Percentiles rank a stretch among this genome's conserved stretches.
Conservation (phyloP, 2,329 filamentous ascomycete species). For the Aureobasidium leucospermi region DNA sequence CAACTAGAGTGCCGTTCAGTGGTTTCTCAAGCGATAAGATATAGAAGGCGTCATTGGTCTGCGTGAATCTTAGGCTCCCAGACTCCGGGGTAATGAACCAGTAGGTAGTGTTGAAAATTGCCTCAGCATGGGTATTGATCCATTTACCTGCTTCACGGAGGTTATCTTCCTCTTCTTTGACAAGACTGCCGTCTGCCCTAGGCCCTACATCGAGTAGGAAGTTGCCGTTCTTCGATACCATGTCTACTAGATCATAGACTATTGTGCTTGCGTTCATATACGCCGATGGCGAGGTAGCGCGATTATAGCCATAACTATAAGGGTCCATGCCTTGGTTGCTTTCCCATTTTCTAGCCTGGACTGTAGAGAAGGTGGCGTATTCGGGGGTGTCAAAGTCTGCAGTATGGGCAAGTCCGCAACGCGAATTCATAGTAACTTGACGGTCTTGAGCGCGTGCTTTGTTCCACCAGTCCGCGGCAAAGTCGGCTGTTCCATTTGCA, state of each 20-base stretch:
- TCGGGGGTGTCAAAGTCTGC: constrained; percentile 51
- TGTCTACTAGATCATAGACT: constrained; percentile 23
- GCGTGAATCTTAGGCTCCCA: constrained; percentile 38
- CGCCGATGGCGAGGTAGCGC: constrained; percentile 15
- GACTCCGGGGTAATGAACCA: constrained; percentile 7
- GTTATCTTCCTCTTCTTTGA: constrained; percentile 1
- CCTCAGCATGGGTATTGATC: constrained; percentile 14
- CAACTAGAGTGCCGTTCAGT: constrained; percentile 23
- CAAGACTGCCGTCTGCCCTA: constrained; percentile 16
- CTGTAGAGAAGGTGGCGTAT: constrained; percentile 44
- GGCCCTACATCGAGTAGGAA: constrained; percentile 25
- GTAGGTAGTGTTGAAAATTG: constrained; percentile 13
- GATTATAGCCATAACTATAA: constrained; percentile 39
- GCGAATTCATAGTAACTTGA: constrained; percentile 11
- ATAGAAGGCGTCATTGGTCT: constrained; percentile 45
- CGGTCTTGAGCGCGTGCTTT: constrained; percentile 23
- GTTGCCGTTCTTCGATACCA: constrained; percentile 27
- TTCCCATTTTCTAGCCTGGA: constrained; percentile 53
- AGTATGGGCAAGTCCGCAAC: constrained; percentile 18
- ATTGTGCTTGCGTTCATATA: constrained; percentile 22
- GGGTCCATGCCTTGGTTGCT: constrained; percentile 54
- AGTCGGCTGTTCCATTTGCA: constrained; percentile 29
- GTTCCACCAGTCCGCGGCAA: constrained; percentile 39
- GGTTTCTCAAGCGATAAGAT: constrained; percentile 37
- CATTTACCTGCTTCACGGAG: constrained; percentile 13